Evolutionary conservation across 2,329 filamentous ascomycete genomes (phyloP), one percentile per base, ranked within the genome.

Genomic region (Pseudonectria foliicola): DNA sequence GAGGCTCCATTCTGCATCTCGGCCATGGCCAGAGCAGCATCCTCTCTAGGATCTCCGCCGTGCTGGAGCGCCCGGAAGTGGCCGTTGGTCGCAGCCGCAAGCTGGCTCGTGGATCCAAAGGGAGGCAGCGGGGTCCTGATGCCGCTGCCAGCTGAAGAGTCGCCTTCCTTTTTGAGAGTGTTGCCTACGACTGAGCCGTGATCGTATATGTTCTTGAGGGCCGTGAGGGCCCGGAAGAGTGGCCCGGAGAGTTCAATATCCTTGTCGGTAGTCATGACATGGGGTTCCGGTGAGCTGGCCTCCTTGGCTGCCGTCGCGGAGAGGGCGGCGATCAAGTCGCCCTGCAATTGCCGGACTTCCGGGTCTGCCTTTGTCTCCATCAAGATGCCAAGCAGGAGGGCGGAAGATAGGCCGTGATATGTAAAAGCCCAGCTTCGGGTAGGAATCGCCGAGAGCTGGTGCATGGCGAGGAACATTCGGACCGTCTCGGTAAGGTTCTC

Each of bases 381-480:
- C 2, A 80, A 52, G 33, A 82, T 78, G 12, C 77, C 77, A 7
- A 82, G 69, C 4, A 82, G 62, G 4, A 82, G 66, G 1, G 77
- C 77, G 0, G 77, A 82, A 7, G 77, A 81, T 7, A 82, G 66
- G 2, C 77, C 76, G 46, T 82, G 76, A 38, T 81, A 81, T 1
- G 77, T 82, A 41, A 81, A 81, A 0, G 77, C 77, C 77, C 77
- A 82, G 37, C 75, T 80, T 16, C 77, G 65, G 0, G 77, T 82
- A 1, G 77, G 77, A 30, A 81, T 80, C 7, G 78, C 73, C 2
- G 76, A 80, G 21, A 82, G 60, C 43, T 80, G 77, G 53, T 82
- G 77, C 77, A 82, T 82, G 12, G 77, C 74, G 14, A 82, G 61
- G 50, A 81, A 82, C 77, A 81, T 82, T 27, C 75, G 70, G 10